Base-by-base conservation (phyloP, 2,329 filamentous ascomycete genomes). In the Nigrograna mackinnonii region DNA sequence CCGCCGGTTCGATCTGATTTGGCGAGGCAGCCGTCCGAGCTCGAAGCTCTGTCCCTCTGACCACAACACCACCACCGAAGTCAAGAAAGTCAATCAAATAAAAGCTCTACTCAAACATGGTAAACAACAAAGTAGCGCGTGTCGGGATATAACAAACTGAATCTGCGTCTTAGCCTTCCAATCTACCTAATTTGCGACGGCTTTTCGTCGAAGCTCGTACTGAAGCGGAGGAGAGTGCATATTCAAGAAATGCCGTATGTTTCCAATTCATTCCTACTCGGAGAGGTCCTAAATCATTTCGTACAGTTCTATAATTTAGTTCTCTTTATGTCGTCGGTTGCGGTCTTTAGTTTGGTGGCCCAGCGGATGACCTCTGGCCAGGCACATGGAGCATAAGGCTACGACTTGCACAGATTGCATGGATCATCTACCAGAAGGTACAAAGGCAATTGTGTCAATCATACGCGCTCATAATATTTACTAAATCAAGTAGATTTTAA, bases 221-320 rank as follows among this genome's bases (percentile, higher is more conserved):
- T 3, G 92, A 97, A 63, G 86, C 88, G 41, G 94, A 99, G 68
- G 94, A 97, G 70, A 88, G 94, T 67, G 88, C 91, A 47, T 94
- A 97, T 55, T 97, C 94, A 12, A 80, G 94, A 54, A 95, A 86
- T 70, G 94, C 94, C 39, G 94, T 96, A 74, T 63, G 87, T 42
- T 43, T 42, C 22, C 17, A 6, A 30, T 22, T 33, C 5, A 11
- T 16, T 28, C 19, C 17, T 12, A 18, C 5, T 9, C 6, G 11
- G 22, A 5, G 20, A 5, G 17, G 14, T 34, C 11, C 18, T 33
- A 9, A 33, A 19, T 16, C 22, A 30, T 39, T 24, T 31, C 20
- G 7, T 20, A 18, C 59, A 96, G 94, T 99, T 99, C 69, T 99
- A 99, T 73, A 97, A 99, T 62, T 83, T 95, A 1, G 91, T 96